Evolutionary conservation across 768 basidiomycete species (phyloP).

Genomic region (Neoboletus brunneissimus): DNA sequence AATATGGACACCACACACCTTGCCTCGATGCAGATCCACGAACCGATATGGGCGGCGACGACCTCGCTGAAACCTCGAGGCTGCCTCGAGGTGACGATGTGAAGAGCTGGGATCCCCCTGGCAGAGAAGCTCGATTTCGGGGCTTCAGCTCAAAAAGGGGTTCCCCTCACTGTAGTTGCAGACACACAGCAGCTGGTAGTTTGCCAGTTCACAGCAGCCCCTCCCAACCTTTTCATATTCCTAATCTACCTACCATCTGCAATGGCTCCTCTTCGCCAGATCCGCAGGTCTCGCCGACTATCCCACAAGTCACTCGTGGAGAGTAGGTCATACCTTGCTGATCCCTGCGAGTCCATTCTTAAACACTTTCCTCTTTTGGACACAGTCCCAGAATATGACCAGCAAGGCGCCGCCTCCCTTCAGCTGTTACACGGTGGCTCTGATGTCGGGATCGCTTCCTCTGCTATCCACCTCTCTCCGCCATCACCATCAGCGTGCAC

Average conservation of each 20-base stretch:
- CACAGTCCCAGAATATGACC: slow-evolving; percentile 30
- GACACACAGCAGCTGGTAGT: slow-evolving; percentile 10
- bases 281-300: slow-evolving; percentile 44
- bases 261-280: slow-evolving; percentile 35
- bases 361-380: slow-evolving; percentile 36
- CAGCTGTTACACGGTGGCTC: slow-evolving; percentile 22
- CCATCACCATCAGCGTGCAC: slow-evolving; percentile 22
- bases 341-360: slow-evolving; percentile 28
- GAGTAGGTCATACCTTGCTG: slow-evolving; percentile 25
- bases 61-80: slow-evolving; percentile 34
- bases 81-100: slow-evolving; percentile 40
- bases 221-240: slow-evolving; percentile 1
- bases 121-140: slow-evolving; percentile 17
- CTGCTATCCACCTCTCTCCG: slow-evolving; percentile 5
- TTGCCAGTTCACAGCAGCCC: not conserved
- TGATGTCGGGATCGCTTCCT: slow-evolving; percentile 7
- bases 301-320: slow-evolving; percentile 39
- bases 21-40: slow-evolving; percentile 28
- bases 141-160: slow-evolving; percentile 33
- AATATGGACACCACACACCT: not conserved
- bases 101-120: slow-evolving; percentile 29
- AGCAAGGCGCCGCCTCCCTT: slow-evolving; percentile 22
- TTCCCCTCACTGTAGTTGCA: slow-evolving; percentile 2
- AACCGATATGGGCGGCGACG: slow-evolving; percentile 25
- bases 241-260: not conserved